phyloP scores from a whole-genome alignment of 805 yeast genomes.

The Starmerella roubikii region DNA sequence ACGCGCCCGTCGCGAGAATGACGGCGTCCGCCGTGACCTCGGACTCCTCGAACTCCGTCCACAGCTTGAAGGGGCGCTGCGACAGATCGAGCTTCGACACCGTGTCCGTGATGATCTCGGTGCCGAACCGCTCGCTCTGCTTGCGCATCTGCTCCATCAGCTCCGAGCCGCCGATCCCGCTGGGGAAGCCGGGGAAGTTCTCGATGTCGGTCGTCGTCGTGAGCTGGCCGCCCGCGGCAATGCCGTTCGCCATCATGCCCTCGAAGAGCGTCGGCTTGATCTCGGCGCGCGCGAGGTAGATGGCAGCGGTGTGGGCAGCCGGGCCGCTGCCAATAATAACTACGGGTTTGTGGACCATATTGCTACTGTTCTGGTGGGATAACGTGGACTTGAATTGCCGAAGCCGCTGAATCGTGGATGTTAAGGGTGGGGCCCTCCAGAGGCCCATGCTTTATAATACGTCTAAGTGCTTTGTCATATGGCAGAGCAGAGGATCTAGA shows the following conservation, averaged over 20 bases:
- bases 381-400: no score
- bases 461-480: no score
- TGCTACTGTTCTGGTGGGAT: no score
- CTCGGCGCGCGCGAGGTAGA: conserved; percentile 93
- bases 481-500: no score
- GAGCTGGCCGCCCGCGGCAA: conserved; percentile 98
- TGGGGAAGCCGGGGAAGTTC: conserved; percentile 98
- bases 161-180: conserved; percentile 72
- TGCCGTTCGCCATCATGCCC: conserved; percentile 93
- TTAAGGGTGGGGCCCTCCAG: no score
- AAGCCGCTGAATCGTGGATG: no score
- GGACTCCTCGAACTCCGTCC: conserved; percentile 92
- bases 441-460: no score
- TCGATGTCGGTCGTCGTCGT: conserved; percentile 98
- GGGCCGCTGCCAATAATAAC: conserved; percentile 78
- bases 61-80: conserved; percentile 81
- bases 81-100: conserved; percentile 83
- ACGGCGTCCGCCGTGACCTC: conserved; percentile 84
- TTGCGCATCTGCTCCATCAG: conserved; percentile 90
- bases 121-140: conserved; percentile 80
- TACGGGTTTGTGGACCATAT: conserved; percentile 23
- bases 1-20: conserved; percentile 93
- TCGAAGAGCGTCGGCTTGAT: conserved; percentile 85
- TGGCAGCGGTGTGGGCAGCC: conserved; percentile 98
- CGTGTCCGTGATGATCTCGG: conserved; percentile 90